These are phyloP conservation scores for Chalara sp. DNA, from an alignment of 2,329 filamentous ascomycete species.

Conservation along the genomic window DNA sequence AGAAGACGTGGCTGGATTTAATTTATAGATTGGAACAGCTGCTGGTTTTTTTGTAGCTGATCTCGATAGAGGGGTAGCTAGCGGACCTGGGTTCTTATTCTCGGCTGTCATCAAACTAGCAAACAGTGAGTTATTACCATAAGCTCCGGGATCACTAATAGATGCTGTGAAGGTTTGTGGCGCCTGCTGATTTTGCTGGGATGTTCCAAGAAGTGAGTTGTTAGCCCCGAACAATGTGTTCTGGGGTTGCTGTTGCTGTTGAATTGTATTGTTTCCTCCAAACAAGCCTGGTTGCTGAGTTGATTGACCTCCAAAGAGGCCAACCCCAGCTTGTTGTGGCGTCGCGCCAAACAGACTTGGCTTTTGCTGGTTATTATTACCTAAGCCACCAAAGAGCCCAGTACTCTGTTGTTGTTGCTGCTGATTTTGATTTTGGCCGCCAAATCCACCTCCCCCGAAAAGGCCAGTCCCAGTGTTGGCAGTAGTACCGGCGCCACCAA, in stretches of 20 bases:
- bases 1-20: slow-evolving; percentile 73
- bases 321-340: slow-evolving; percentile 35
- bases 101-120: slow-evolving; percentile 59
- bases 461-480: slow-evolving; percentile 32
- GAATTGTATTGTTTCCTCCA: slow-evolving; percentile 27
- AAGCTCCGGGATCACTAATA: slow-evolving; percentile 77
- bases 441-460: slow-evolving; percentile 21
- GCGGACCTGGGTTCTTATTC: slow-evolving; percentile 70
- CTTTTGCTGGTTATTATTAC: slow-evolving; percentile 47
- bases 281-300: slow-evolving; percentile 25
- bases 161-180: slow-evolving; percentile 69
- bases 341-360: slow-evolving; percentile 44
- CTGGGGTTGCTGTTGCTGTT: slow-evolving; percentile 36
- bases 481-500: slow-evolving; percentile 31
- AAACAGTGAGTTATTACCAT: slow-evolving; percentile 84
- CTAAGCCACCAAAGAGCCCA: slow-evolving; percentile 41
- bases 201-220: slow-evolving; percentile 53
- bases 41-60: slow-evolving; percentile 67
- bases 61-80: slow-evolving; percentile 81
- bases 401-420: slow-evolving; percentile 32
- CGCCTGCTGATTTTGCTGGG: slow-evolving; percentile 35
- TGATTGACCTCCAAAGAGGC: slow-evolving; percentile 45
- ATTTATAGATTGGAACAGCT: slow-evolving; percentile 79
- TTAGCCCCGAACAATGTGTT: slow-evolving; percentile 52
- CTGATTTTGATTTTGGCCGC: slow-evolving; percentile 31